Evolutionary conservation across 2,329 filamentous ascomycete species (phyloP).

Genomic region (Trichoderma asperellum): DNA sequence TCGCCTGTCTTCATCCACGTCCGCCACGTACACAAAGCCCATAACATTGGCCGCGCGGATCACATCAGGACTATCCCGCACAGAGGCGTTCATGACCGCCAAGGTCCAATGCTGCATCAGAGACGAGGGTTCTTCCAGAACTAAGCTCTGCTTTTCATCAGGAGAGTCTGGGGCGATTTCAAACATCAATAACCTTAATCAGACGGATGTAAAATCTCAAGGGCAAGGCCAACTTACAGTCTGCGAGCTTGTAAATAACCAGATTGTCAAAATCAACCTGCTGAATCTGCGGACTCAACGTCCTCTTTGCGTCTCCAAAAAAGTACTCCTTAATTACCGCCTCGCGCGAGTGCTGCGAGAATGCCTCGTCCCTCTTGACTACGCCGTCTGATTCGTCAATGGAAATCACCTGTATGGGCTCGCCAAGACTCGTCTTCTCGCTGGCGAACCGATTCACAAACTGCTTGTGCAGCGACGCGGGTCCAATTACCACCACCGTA

Average conservation of each 20-base stretch:
- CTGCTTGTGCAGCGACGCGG: constrained; percentile 74
- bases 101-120: constrained; percentile 80
- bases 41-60: constrained; percentile 83
- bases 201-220: background rate
- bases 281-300: constrained; percentile 85
- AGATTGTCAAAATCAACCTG: constrained; percentile 77
- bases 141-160: constrained; percentile 52
- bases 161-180: constrained; percentile 24
- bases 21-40: constrained; percentile 90
- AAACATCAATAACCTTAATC: constrained; percentile 9
- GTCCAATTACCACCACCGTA: constrained; percentile 80
- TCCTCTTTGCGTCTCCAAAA: constrained; percentile 78
- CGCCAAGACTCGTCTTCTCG: constrained; percentile 60
- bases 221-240: constrained; percentile 51
- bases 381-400: constrained; percentile 86
- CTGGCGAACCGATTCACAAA: constrained; percentile 70
- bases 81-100: constrained; percentile 78
- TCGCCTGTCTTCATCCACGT: constrained; percentile 83
- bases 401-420: constrained; percentile 73
- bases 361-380: constrained; percentile 72
- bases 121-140: constrained; percentile 66
- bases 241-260: constrained; percentile 70
- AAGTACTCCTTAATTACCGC: constrained; percentile 89
- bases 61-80: constrained; percentile 69
- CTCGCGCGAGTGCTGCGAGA: constrained; percentile 74